Conservation (phyloP, 2,329 filamentous ascomycete species). For the Colletotrichum sansevieriae region DNA sequence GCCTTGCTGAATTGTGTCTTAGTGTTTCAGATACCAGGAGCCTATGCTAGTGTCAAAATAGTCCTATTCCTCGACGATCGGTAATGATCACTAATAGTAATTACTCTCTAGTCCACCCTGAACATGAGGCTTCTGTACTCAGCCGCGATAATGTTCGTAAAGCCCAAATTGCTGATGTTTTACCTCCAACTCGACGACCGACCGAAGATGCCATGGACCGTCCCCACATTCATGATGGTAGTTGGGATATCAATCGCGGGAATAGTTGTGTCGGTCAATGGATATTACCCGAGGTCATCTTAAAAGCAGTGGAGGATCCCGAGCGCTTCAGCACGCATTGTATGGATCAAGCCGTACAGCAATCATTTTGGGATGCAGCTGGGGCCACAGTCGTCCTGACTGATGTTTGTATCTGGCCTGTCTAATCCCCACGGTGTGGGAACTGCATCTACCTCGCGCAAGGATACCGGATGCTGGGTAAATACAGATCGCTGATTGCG, state of each 20-base stretch:
- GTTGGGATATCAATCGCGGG: background rate
- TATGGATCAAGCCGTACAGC: constrained; percentile 1
- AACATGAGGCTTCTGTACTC: constrained; percentile 9
- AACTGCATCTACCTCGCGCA: too few relatives aligned
- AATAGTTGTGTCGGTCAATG: constrained; percentile 1
- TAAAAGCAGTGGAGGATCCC: background rate
- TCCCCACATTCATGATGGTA: constrained; percentile 8
- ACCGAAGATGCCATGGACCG: constrained; percentile 17
- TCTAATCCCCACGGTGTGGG: too few relatives aligned
- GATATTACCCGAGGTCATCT: background rate
- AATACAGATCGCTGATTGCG: too few relatives aligned
- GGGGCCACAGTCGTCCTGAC: constrained; percentile 18
- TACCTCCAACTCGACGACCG: constrained; percentile 23
- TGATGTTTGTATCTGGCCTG: constrained; percentile 22
- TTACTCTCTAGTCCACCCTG: background rate
- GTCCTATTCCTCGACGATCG: too few relatives aligned
- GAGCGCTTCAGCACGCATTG: background rate
- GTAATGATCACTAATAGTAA: background rate
- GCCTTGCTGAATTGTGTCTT: too few relatives aligned
- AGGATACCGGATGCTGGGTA: too few relatives aligned
- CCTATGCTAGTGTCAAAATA: too few relatives aligned
- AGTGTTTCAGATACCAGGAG: too few relatives aligned
- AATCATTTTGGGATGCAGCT: constrained; percentile 17
- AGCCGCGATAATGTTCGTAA: constrained; percentile 11
- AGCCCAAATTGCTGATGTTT: constrained; percentile 11